Percentiles rank a stretch among this genome's conserved stretches.
Evolutionary conservation across 495 filamentous ascomycete genomes (phyloP).

Genomic region (Aspergillus taichungensis): DNA sequence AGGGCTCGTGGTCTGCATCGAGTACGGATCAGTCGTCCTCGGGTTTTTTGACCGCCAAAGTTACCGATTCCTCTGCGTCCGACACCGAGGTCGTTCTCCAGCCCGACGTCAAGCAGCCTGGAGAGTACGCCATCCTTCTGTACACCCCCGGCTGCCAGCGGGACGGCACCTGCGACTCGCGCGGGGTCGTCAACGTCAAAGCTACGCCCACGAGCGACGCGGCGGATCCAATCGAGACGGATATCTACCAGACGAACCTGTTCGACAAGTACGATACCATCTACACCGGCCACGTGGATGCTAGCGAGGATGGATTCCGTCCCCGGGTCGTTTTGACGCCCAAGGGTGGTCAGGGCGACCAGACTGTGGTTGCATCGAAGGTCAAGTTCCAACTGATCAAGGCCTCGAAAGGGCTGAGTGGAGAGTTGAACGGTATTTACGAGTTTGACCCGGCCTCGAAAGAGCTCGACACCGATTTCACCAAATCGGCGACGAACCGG

Average conservation of each 20-base stretch:
- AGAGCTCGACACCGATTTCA: slow-evolving; percentile 49
- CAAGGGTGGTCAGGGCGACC: slow-evolving; percentile 51
- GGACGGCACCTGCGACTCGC: slow-evolving; percentile 64
- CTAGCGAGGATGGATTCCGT: slow-evolving; percentile 61
- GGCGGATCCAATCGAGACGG: slow-evolving; percentile 32
- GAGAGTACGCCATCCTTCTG: slow-evolving; percentile 78
- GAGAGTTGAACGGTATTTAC: slow-evolving; percentile 80
- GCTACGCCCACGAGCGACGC: slow-evolving; percentile 50
- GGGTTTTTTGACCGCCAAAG: slow-evolving; percentile 63
- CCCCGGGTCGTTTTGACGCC: slow-evolving; percentile 76
- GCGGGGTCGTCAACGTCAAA: slow-evolving; percentile 74
- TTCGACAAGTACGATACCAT: slow-evolving; percentile 92
- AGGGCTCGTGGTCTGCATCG: slow-evolving; percentile 64
- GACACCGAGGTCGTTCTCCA: slow-evolving; percentile 59
- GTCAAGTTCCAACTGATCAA: slow-evolving; percentile 69
- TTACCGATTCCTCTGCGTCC: slow-evolving; percentile 47
- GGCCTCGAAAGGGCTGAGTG: slow-evolving; percentile 31
- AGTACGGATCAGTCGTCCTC: slow-evolving; percentile 54
- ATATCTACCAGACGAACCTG: slow-evolving; percentile 79
- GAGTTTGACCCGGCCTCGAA: slow-evolving; percentile 69
- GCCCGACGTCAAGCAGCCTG: slow-evolving; percentile 80
- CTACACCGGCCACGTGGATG: slow-evolving; percentile 76
- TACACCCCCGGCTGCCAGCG: slow-evolving; percentile 85
- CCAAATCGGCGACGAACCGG: slow-evolving; percentile 61
- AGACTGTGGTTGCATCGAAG: slow-evolving; percentile 77